These are phyloP conservation scores for Cyclotella atomus DNA, from an alignment of 108 stramenopile genomes.

Conservation along the genomic window DNA sequence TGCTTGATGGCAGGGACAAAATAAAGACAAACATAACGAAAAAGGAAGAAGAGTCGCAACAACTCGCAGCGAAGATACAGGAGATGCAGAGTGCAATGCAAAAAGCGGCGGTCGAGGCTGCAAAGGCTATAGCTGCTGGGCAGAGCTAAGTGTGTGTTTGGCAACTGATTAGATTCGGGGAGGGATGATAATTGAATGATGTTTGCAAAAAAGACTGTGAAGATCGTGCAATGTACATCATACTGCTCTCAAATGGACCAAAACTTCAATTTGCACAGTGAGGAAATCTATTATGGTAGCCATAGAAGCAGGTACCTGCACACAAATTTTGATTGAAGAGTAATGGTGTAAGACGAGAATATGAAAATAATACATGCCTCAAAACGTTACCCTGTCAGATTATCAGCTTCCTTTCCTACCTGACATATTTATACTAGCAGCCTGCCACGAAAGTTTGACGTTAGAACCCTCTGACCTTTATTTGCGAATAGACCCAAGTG, in stretches of 20 bases:
- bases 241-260: too few species aligned
- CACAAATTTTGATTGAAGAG: too few species aligned
- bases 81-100: conserved; percentile 86
- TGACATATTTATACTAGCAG: not conserved
- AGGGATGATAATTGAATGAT: too few species aligned
- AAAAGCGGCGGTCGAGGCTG: conserved; percentile 82
- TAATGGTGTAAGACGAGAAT: not conserved
- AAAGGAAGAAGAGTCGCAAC: conserved; percentile 62
- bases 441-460: conserved; percentile 11
- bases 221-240: too few species aligned
- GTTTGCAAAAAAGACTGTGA: too few species aligned
- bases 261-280: too few species aligned
- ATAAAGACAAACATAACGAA: conserved; percentile 56
- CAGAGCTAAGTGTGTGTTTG: conserved; percentile 2
- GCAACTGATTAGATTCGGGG: not conserved
- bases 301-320: too few species aligned
- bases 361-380: not conserved
- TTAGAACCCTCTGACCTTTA: conserved; percentile 5
- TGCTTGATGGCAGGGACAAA: conserved; percentile 37
- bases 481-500: conserved; percentile 38
- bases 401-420: not conserved
- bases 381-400: not conserved
- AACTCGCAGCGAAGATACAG: conserved; percentile 72
- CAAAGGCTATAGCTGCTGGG: conserved; percentile 71
- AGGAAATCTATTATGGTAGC: too few species aligned